Conservation (phyloP, 495 filamentous ascomycete species). For the Xylaria flabelliformis region DNA sequence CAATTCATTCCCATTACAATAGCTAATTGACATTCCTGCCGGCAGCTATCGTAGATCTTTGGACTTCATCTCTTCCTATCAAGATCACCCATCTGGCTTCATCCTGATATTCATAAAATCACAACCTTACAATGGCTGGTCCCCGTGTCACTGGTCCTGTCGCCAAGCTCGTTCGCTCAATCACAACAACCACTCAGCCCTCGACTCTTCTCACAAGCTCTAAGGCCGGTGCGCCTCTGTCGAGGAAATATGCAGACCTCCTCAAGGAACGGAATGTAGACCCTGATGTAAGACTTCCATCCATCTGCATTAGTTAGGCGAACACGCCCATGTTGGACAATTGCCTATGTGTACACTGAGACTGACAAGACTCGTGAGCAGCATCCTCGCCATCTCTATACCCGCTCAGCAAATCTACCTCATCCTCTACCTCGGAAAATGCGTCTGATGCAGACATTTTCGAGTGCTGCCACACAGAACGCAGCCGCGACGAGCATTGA, state of each 20-base stretch:
- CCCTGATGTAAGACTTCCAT: slow-evolving; percentile 37
- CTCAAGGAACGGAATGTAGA: slow-evolving; percentile 43
- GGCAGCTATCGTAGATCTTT: slow-evolving; percentile 1
- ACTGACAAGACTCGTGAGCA: slow-evolving; percentile 30
- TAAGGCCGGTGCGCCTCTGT: slow-evolving; percentile 40
- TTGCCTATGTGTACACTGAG: not conserved
- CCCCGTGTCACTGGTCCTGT: slow-evolving; percentile 49
- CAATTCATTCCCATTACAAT: not conserved
- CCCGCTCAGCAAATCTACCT: slow-evolving; percentile 41
- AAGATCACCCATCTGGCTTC: not conserved
- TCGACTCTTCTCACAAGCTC: slow-evolving; percentile 45
- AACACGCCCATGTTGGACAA: not conserved
- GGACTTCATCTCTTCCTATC: not conserved
- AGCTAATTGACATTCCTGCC: slow-evolving; percentile 4
- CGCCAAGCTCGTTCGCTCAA: slow-evolving; percentile 52
- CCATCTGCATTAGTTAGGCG: slow-evolving; percentile 5
- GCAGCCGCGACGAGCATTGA: slow-evolving; percentile 44
- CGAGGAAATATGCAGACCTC: slow-evolving; percentile 44
- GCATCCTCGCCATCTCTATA: slow-evolving; percentile 42
- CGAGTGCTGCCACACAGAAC: slow-evolving; percentile 41
- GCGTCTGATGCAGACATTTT: slow-evolving; percentile 60
- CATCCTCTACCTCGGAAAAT: slow-evolving; percentile 43
- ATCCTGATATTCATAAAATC: not conserved
- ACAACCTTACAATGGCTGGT: slow-evolving; percentile 32
- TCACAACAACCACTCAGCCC: slow-evolving; percentile 51